Percentiles rank a stretch among this genome's conserved stretches.
phyloP scores from a whole-genome alignment of 306 rosid species.

The Lathyrus aphaca region DNA sequence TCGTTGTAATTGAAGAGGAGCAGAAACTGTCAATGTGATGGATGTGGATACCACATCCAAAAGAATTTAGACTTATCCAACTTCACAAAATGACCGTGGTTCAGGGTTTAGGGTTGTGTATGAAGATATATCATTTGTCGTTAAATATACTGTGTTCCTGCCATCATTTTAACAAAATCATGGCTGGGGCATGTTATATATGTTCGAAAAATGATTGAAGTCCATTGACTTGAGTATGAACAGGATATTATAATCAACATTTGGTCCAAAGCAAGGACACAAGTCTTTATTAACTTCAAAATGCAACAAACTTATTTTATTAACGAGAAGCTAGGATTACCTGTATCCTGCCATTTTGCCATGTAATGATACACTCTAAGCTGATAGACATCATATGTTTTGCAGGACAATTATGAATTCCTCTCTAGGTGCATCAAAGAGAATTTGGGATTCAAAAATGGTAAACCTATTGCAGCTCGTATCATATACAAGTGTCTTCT shows the following conservation, averaged over 20 bases:
- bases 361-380: constrained; percentile 17
- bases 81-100: background rate
- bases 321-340: constrained; percentile 22
- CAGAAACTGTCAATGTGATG: too few relatives aligned
- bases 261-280: constrained; percentile 2
- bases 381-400: constrained; percentile 32
- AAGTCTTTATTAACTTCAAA: background rate
- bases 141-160: constrained; percentile 1
- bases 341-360: constrained; percentile 1
- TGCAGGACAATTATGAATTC: constrained; percentile 87
- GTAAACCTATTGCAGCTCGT: constrained; percentile 86
- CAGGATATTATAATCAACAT: background rate
- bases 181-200: constrained; percentile 14
- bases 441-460: constrained; percentile 81
- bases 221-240: constrained; percentile 28
- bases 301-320: constrained; percentile 22
- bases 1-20: too few relatives aligned
- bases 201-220: background rate
- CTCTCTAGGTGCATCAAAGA: constrained; percentile 88
- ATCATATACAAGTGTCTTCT: constrained; percentile 89
- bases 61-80: too few relatives aligned
- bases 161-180: constrained; percentile 16
- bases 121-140: constrained; percentile 2
- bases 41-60: too few relatives aligned
- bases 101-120: background rate